Percentiles rank a stretch among this genome's conserved stretches.
Conservation (phyloP, 345 rosid species). For the Populus alba region DNA sequence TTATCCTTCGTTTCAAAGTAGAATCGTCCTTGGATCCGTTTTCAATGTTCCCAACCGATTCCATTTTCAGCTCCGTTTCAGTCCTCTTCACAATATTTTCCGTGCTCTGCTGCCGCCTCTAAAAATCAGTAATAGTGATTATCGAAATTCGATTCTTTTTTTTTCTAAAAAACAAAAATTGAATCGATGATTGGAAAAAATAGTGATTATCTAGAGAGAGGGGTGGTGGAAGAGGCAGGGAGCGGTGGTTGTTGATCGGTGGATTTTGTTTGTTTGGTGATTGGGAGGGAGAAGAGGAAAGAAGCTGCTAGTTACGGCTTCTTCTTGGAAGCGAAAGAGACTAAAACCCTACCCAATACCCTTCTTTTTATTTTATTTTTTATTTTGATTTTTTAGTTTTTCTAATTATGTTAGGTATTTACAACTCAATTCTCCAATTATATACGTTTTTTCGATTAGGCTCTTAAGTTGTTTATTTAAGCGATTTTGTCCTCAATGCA, state of each 20-base stretch:
- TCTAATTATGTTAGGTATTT: not conserved
- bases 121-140: not conserved
- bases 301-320: not conserved
- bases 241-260: not conserved
- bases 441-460: not conserved
- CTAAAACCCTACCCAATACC: not conserved
- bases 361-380: not conserved
- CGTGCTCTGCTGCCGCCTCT: not conserved
- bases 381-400: not conserved
- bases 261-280: not conserved
- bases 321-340: not conserved
- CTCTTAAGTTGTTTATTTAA: not conserved
- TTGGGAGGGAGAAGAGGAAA: not conserved
- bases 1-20: slow-evolving; percentile 41
- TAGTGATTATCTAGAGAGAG: not conserved
- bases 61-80: not conserved
- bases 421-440: not conserved
- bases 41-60: not conserved
- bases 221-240: not conserved
- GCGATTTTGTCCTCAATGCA: not conserved
- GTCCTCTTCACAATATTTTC: not conserved
- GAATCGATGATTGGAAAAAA: not conserved
- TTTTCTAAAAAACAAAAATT: not conserved
- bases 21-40: slow-evolving; percentile 10
- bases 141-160: not conserved